Conservation (phyloP, 2,329 filamentous ascomycete genomes). For the Colletotrichum sublineola region DNA sequence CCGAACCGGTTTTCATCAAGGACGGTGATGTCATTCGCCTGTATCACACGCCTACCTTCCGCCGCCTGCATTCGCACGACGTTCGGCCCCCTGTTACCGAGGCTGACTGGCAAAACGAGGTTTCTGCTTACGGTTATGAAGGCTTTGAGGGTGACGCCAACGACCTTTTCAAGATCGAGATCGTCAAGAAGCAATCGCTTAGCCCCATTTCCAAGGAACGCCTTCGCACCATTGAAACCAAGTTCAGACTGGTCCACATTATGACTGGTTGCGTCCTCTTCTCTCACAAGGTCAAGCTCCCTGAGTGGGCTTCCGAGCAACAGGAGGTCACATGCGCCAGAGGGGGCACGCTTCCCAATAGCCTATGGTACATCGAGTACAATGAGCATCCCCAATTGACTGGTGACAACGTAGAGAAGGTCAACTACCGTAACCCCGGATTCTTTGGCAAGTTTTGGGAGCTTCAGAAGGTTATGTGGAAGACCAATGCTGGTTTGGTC, state of each 20-base stretch:
- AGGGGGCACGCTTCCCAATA: slow-evolving; percentile 93
- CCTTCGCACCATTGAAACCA: slow-evolving; percentile 93
- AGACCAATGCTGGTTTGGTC: slow-evolving; percentile 93
- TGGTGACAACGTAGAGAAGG: slow-evolving; percentile 83
- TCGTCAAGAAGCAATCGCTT: slow-evolving; percentile 89
- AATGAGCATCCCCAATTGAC: slow-evolving; percentile 84
- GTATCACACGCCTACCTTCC: slow-evolving; percentile 86
- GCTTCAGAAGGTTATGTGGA: slow-evolving; percentile 98
- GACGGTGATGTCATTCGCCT: slow-evolving; percentile 86
- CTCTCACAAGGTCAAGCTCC: slow-evolving; percentile 98
- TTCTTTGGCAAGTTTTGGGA: slow-evolving; percentile 99
- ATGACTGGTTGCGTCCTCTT: slow-evolving; percentile 98
- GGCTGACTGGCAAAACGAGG: slow-evolving; percentile 94
- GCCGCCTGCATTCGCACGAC: slow-evolving; percentile 96
- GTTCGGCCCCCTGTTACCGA: slow-evolving; percentile 89
- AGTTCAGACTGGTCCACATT: slow-evolving; percentile 93
- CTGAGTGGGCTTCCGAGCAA: slow-evolving; percentile 97
- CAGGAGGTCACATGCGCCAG: slow-evolving; percentile 98
- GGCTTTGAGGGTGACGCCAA: slow-evolving; percentile 98
- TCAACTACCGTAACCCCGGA: slow-evolving; percentile 94
- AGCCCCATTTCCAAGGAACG: slow-evolving; percentile 84
- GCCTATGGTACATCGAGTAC: slow-evolving; percentile 94
- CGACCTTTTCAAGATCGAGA: slow-evolving; percentile 94
- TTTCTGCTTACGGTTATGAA: slow-evolving; percentile 97
- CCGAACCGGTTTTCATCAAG: slow-evolving; percentile 76